A percentile compares a stretch with the other conserved stretches of the same genome.
These are phyloP conservation scores for Setaria italica DNA, from an alignment of 202 grass and related monocot genomes.

Conservation along the genomic window DNA sequence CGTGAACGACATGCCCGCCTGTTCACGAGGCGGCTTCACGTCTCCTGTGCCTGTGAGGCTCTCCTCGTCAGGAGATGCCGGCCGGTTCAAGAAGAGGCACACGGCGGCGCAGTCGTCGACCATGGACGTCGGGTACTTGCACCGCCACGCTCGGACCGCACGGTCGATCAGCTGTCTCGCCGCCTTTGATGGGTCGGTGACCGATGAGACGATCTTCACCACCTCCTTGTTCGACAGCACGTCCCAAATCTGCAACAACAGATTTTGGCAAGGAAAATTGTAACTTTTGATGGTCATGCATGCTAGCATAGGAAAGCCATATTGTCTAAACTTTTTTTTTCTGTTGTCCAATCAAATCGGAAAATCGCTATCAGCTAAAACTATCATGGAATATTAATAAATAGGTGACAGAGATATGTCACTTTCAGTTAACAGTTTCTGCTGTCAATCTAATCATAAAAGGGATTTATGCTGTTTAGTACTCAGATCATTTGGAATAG, in stretches of 20 bases:
- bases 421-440: conserved; percentile 37
- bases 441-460: neutral
- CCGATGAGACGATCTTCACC: conserved; percentile 66
- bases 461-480: conserved; percentile 4
- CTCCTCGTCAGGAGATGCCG: neutral
- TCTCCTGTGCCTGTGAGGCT: no score
- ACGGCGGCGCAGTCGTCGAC: conserved; percentile 82
- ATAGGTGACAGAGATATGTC: neutral
- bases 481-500: neutral
- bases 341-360: neutral
- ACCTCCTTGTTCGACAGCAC: conserved; percentile 88
- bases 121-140: conserved; percentile 76
- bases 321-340: no score
- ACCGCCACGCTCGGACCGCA: conserved; percentile 70
- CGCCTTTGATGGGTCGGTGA: conserved; percentile 51
- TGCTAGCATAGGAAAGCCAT: no score
- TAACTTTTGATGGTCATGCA: neutral
- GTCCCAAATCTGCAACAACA: conserved; percentile 75
- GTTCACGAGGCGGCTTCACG: neutral
- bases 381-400: neutral
- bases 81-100: conserved; percentile 71
- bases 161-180: conserved; percentile 61
- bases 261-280: no score
- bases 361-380: neutral
- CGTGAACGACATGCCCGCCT: conserved; percentile 13